phyloP scores from a whole-genome alignment of 2,329 filamentous ascomycete species.

The Dichotomopilus funicola region DNA sequence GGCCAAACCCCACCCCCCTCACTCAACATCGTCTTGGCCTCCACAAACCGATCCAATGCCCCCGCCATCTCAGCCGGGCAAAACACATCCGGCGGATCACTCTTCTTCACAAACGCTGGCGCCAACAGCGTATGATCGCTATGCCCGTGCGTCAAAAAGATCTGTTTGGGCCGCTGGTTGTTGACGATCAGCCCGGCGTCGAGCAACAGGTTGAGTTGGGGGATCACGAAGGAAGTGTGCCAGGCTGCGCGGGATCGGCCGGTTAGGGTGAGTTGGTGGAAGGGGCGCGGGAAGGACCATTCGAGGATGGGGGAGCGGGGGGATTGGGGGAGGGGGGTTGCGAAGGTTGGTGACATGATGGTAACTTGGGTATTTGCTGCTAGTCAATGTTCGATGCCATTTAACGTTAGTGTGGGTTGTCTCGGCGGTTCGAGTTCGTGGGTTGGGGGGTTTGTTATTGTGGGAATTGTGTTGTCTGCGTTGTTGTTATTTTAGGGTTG shows the following conservation, averaged over 20 bases:
- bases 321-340: conserved; percentile 39
- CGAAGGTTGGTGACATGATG: conserved; percentile 28
- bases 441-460: too few species aligned
- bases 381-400: too few species aligned
- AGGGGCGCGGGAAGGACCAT: conserved; percentile 40
- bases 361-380: neutral
- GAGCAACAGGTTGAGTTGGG: conserved; percentile 43
- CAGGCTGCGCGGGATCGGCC: conserved; percentile 44
- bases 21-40: conserved; percentile 37
- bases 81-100: conserved; percentile 41
- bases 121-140: conserved; percentile 40
- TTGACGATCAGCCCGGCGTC: conserved; percentile 43
- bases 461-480: too few species aligned
- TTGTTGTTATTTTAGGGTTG: too few species aligned
- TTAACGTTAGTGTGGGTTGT: too few species aligned
- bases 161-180: conserved; percentile 40
- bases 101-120: conserved; percentile 38
- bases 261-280: conserved; percentile 37
- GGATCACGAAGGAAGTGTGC: conserved; percentile 46
- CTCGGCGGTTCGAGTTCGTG: too few species aligned
- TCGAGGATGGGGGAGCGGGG: conserved; percentile 39
- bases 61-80: conserved; percentile 37
- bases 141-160: conserved; percentile 46
- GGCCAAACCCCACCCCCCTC: conserved; percentile 32
- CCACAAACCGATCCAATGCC: conserved; percentile 36